phyloP scores from a whole-genome alignment of 2,329 filamentous ascomycete genomes.

The Fusarium tuaranense region DNA sequence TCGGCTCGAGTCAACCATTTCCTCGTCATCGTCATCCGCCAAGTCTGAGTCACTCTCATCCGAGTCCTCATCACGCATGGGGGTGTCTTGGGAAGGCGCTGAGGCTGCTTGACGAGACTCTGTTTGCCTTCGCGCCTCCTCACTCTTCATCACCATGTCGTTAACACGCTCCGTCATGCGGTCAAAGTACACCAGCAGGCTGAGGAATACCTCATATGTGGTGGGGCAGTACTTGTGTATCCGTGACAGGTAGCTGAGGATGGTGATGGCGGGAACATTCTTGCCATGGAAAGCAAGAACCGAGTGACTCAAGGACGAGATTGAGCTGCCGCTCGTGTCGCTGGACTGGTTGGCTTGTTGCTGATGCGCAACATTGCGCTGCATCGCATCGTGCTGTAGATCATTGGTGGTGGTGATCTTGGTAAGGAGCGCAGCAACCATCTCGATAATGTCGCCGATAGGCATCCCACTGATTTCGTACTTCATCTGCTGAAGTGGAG shows the following conservation, averaged over 20 bases:
- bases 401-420: slow-evolving; percentile 99
- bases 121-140: slow-evolving; percentile 58
- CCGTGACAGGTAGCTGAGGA: slow-evolving; percentile 92
- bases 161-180: slow-evolving; percentile 98
- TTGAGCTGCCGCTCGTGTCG: slow-evolving; percentile 64
- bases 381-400: slow-evolving; percentile 89
- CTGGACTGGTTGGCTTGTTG: slow-evolving; percentile 64
- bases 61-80: slow-evolving; percentile 48
- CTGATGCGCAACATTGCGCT: slow-evolving; percentile 74
- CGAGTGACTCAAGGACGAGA: slow-evolving; percentile 68
- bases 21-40: slow-evolving; percentile 58
- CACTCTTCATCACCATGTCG: slow-evolving; percentile 77
- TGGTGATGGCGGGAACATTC: slow-evolving; percentile 97
- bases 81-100: slow-evolving; percentile 43
- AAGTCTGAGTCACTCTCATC: slow-evolving; percentile 64
- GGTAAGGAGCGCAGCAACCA: slow-evolving; percentile 95
- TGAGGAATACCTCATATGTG: slow-evolving; percentile 97
- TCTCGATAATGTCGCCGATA: slow-evolving; percentile 96
- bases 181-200: slow-evolving; percentile 96
- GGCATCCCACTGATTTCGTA: slow-evolving; percentile 99
- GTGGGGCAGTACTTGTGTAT: slow-evolving; percentile 99
- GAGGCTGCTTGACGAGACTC: slow-evolving; percentile 21
- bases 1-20: slow-evolving; percentile 48
- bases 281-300: slow-evolving; percentile 98
- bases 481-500: slow-evolving; percentile 67